Base-by-base conservation (phyloP, 169 alveolate species). In the Eimeria mitis region DNA sequence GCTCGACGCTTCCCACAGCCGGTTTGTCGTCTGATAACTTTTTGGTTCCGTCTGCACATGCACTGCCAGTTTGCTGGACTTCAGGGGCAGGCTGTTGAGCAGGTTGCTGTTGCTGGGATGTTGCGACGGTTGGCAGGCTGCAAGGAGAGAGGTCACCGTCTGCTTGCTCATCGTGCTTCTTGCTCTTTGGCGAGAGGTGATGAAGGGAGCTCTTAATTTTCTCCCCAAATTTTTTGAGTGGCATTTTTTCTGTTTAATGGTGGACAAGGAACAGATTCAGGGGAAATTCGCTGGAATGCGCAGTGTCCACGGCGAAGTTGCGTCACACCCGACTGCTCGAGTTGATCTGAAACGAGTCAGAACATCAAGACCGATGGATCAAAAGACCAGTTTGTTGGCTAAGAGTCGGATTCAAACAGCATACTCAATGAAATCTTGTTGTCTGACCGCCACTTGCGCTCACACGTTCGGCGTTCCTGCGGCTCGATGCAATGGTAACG, bases 111-210 rank as follows among this genome's bases (percentile, higher is more conserved):
- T 85, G 92, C 92, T 85, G 76, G 65, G 92, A 42, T 42, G 92
- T 85, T 85, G 76, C 78, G 4, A 63, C 81, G 14, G 76, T 42
- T 52, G 92, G 92, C 56, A 85, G 81, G 79, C 81, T 63, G 81
- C 81, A 85, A 28, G 92, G 92, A 31, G 92, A 85, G 81, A 85
- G 92, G 92, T 85, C 92, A 85, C 92, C 92, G 23, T 59, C 76
- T 52, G 21, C 59, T n/a, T 59, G 31, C 76, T 85, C 92, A 37
- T 85, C 92, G 63, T 49, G 56, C 70, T 61, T 85, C 79, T 85
- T 85, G 92, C 79, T 85, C 63, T 85, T 85, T 37, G 92, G 92
- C 59, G 92, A 85, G 19, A 85, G 92, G 61, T 85, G 92, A 31
- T 85, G 92, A 47, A 85, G 42, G 34, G 92, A 85, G 79, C 92